Conservation (phyloP, 345 rosid species). For the Euphorbia pulcherrima region DNA sequence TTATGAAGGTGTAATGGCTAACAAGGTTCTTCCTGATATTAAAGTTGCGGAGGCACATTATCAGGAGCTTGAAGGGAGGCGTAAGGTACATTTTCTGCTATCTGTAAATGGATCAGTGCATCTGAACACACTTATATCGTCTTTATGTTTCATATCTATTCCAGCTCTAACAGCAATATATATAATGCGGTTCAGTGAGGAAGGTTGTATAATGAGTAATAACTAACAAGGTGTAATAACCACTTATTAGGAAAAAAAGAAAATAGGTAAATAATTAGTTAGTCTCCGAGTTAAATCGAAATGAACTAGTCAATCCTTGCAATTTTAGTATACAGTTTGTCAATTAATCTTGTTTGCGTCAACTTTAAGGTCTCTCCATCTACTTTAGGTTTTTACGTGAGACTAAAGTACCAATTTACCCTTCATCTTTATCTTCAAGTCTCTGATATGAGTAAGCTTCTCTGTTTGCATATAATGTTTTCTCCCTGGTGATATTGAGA, state of each 20-base stretch:
- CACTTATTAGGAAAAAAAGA: no score
- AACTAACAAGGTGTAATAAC: background rate
- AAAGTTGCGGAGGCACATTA: constrained; percentile 56
- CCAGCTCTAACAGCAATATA: background rate
- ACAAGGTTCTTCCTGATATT: constrained; percentile 66
- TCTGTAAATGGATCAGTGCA: background rate
- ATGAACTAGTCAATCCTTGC: background rate
- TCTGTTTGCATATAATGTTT: background rate
- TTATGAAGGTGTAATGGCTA: constrained; percentile 70
- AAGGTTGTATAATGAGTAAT: background rate
- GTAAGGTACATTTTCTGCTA: constrained; percentile 41
- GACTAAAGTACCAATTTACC: background rate
- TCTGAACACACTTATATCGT: background rate
- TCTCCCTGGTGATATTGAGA: background rate
- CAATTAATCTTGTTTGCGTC: background rate
- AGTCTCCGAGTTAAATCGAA: background rate
- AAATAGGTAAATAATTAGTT: background rate
- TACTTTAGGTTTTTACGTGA: background rate
- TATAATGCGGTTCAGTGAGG: background rate
- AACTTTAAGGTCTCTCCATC: no score
- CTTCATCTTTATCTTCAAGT: background rate
- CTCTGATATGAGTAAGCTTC: background rate
- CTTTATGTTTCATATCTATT: background rate
- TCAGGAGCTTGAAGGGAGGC: constrained; percentile 50
- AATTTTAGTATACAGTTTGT: background rate